Percentiles rank a stretch among this genome's conserved stretches.
Conservation (phyloP, 2,329 filamentous ascomycete species). For the Teratosphaeria viscida region DNA sequence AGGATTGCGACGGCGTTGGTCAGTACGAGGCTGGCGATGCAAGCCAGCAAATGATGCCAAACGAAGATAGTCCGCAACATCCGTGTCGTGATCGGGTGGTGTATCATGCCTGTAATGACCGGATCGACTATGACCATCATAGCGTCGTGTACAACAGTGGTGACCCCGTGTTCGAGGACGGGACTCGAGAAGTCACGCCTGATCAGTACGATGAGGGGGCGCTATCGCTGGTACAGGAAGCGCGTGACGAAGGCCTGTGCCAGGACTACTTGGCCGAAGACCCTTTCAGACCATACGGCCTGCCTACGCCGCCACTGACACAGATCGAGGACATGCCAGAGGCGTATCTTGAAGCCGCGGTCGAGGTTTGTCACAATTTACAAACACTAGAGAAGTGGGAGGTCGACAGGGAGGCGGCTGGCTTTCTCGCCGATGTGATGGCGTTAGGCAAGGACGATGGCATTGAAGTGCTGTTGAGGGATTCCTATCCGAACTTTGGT, state of each 20-base stretch:
- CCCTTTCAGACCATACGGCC: background rate
- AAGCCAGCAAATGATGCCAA: background rate
- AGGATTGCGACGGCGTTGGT: background rate
- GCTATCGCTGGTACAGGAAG: conserved; percentile 1
- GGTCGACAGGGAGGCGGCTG: conserved; percentile 16
- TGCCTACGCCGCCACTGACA: background rate
- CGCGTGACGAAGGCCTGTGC: conserved; percentile 1
- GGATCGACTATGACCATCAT: background rate
- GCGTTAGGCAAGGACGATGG: conserved; percentile 3
- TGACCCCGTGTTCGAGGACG: background rate
- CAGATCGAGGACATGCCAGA: background rate
- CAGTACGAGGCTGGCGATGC: background rate
- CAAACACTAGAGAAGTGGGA: conserved; percentile 15
- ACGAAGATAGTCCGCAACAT: background rate
- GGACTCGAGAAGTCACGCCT: background rate
- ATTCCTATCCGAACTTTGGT: background rate
- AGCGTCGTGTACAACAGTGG: background rate
- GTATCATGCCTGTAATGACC: background rate
- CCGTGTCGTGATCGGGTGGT: background rate
- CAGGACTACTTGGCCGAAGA: conserved; percentile 1
- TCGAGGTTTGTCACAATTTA: background rate
- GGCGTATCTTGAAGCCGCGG: background rate
- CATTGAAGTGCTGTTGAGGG: background rate
- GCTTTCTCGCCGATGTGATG: conserved; percentile 14
- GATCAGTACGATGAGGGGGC: background rate